Evolutionary conservation across 2,329 filamentous ascomycete genomes (phyloP).

Genomic region (Beauveria medogensis): DNA sequence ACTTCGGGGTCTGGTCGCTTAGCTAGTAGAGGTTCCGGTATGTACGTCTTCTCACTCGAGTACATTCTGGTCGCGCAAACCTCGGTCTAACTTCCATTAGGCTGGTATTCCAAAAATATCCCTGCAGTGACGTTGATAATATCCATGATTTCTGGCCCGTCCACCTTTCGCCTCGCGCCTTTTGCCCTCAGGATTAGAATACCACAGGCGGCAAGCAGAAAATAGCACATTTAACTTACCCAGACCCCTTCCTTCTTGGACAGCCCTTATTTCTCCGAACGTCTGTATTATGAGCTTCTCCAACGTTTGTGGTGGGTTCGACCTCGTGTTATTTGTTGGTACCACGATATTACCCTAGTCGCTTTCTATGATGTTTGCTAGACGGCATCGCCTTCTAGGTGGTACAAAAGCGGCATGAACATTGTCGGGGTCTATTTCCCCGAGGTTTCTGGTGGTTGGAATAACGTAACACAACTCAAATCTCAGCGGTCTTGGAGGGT

Average conservation of each 20-base stretch:
- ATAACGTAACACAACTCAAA: background rate
- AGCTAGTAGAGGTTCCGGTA: background rate
- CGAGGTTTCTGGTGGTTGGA: background rate
- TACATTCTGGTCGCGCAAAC: background rate
- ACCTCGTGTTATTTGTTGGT: background rate
- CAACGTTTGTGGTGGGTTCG: background rate
- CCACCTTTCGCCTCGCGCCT: background rate
- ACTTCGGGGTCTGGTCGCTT: background rate
- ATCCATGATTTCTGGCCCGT: background rate
- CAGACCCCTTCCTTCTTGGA: background rate
- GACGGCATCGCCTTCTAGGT: background rate
- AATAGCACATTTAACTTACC: background rate
- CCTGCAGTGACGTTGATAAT: background rate
- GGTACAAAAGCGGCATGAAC: background rate
- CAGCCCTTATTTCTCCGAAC: background rate
- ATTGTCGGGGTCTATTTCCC: background rate
- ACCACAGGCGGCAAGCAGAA: background rate
- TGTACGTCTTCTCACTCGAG: background rate
- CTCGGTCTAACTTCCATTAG: background rate
- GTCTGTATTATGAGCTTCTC: background rate
- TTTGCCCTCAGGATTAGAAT: background rate
- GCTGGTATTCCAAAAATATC: conserved; percentile 1
- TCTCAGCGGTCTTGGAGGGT: background rate
- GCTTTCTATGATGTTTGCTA: background rate
- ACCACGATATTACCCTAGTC: background rate